These are phyloP conservation scores for Zangia roseola DNA, from an alignment of 768 basidiomycete species.

Conservation along the genomic window DNA sequence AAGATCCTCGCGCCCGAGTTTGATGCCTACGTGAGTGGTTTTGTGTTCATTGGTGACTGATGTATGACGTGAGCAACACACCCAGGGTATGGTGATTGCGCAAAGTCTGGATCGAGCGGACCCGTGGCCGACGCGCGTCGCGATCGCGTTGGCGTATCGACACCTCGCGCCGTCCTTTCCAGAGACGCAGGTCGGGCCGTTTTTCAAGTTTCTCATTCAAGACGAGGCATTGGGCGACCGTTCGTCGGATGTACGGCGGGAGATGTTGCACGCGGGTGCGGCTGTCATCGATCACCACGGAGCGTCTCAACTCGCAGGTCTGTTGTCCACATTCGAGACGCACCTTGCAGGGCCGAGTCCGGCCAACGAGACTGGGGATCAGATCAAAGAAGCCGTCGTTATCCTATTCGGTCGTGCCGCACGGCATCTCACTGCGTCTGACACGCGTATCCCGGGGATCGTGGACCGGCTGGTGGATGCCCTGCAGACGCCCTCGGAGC, in stretches of 20 bases:
- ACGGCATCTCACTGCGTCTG: slow-evolving; percentile 75
- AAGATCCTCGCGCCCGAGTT: slow-evolving; percentile 89
- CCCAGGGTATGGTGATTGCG: slow-evolving; percentile 89
- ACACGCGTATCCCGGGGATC: slow-evolving; percentile 75
- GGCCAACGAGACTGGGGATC: slow-evolving; percentile 74
- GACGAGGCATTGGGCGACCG: slow-evolving; percentile 88
- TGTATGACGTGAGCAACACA: background rate
- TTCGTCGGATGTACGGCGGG: slow-evolving; percentile 72
- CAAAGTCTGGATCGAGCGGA: slow-evolving; percentile 83
- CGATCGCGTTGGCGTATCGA: slow-evolving; percentile 67
- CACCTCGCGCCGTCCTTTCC: slow-evolving; percentile 66
- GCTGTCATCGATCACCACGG: slow-evolving; percentile 84
- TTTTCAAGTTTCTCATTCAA: slow-evolving; percentile 86
- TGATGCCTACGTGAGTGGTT: slow-evolving; percentile 78
- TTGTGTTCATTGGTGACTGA: background rate
- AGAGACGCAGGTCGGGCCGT: slow-evolving; percentile 54
- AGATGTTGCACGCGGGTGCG: slow-evolving; percentile 85
- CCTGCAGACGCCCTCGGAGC: slow-evolving; percentile 90
- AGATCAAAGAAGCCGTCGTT: slow-evolving; percentile 92
- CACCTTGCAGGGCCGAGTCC: slow-evolving; percentile 57
- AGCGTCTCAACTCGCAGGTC: slow-evolving; percentile 59
- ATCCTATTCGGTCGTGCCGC: slow-evolving; percentile 94
- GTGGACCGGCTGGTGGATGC: slow-evolving; percentile 86
- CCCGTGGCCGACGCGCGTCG: slow-evolving; percentile 83
- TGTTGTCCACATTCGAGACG: slow-evolving; percentile 81